phyloP scores from a whole-genome alignment of 768 basidiomycete species.

The Tylopilus felleus region DNA sequence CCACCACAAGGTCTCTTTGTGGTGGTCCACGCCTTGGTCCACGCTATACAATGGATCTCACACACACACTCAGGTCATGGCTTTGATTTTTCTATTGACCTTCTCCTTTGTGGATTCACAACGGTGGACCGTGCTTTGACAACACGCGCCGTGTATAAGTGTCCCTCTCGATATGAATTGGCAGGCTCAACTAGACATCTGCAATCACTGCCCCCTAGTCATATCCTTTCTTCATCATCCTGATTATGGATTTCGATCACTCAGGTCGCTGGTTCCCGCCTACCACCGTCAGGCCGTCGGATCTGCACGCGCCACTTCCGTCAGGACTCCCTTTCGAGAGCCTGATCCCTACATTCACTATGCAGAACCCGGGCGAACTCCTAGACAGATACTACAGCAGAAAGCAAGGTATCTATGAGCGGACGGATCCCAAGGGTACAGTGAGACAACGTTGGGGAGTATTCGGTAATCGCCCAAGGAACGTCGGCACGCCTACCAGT shows the following conservation, averaged over 20 bases:
- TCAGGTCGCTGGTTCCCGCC: not conserved
- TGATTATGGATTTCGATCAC: conserved; percentile 3
- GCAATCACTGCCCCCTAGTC: not conserved
- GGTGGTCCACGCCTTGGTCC: conserved; percentile 1
- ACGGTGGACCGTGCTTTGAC: conserved; percentile 1
- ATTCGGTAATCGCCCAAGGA: not conserved
- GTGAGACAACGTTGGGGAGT: not conserved
- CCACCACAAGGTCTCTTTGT: not conserved
- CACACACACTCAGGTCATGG: not conserved
- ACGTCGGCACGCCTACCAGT: not conserved
- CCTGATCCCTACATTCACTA: not conserved
- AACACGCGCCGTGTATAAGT: not conserved
- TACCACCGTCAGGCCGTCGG: not conserved
- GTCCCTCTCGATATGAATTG: not conserved
- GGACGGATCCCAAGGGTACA: too few relatives aligned
- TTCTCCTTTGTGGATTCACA: not conserved
- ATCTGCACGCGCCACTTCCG: too few relatives aligned
- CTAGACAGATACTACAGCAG: not conserved
- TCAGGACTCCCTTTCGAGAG: not conserved
- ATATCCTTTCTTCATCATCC: not conserved
- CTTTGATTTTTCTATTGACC: conserved; percentile 7
- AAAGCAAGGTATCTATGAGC: not conserved
- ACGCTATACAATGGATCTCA: not conserved
- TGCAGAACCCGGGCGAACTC: conserved; percentile 5
- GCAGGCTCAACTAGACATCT: not conserved